Base-by-base conservation (phyloP, 1,284 basidiomycete species). In the Cryptococcus deneoformans region DNA sequence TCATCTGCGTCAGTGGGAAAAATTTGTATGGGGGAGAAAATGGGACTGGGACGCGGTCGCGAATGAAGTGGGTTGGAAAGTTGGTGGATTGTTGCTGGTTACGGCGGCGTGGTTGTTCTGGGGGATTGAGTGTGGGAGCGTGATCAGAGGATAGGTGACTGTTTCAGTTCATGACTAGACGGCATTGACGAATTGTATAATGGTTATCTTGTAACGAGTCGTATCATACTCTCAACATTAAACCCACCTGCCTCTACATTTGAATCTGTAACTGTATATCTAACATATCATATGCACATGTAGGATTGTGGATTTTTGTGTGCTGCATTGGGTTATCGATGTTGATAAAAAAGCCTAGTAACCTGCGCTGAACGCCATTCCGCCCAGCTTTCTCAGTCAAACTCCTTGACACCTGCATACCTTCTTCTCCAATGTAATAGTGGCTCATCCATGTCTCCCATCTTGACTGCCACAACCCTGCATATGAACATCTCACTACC, bases 1-100 rank as follows among this genome's bases (percentile, higher is more conserved):
- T 7, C 59, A 62, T 35, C 38, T 71, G 38, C 58, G 55, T 35
- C 53, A 58, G 49, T 69, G 68, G 68, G 70, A 68, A 46, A 44
- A 59, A 38, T 71, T 75, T 47, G 70, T 60, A 34, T 71, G 64
- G 56, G 71, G 71, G 3, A 64, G 77, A 43, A 58, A 54, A 7
- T 78, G 77, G 77, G 72, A 77, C 64, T 78, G 77, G 77, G 67
- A 71, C 46, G 62, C 62, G 3, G 66, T 78, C 36, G 71, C 71
- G 29, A 57, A 67, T 39, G 67, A 73, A 51, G 77, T 77, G 0
- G 72, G 70, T 20, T 73, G 75, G 69, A 74, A 73, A 56, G 65
- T 78, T 1, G 73, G 73, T 6, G 57, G 54, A 9, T 54, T 77
- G 53, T 63, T 77, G 38, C 59, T 76, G 42, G 39, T 76, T 36